Conservation (phyloP, 2,329 filamentous ascomycete genomes). For the Didymellaceae sp. region DNA sequence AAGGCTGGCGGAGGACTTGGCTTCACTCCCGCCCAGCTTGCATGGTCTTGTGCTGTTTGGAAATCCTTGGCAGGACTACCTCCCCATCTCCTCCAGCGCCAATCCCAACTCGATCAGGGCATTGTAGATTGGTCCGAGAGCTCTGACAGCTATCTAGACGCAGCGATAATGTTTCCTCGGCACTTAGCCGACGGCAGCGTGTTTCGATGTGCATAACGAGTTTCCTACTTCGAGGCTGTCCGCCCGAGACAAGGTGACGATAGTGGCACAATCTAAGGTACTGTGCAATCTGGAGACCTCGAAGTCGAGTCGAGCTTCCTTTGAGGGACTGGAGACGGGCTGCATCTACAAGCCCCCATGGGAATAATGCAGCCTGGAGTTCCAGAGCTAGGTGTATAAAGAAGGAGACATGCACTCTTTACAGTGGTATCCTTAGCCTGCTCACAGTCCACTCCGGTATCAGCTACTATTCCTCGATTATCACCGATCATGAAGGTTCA, state of each 20-base stretch:
- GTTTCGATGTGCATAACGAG: constrained; percentile 1
- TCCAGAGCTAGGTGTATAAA: constrained; percentile 1
- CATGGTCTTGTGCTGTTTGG: no score
- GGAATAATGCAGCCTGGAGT: not conserved
- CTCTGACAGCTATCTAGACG: not conserved
- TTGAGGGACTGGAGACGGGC: constrained; percentile 14
- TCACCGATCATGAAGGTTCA: constrained; percentile 25
- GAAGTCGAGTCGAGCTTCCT: constrained; percentile 8
- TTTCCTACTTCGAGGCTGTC: constrained; percentile 22
- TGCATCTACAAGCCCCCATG: not conserved
- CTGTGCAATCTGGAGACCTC: constrained; percentile 9
- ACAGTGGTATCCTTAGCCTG: constrained; percentile 2
- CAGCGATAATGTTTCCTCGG: not conserved
- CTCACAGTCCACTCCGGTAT: constrained; percentile 4
- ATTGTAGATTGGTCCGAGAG: constrained; percentile 10
- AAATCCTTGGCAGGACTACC: constrained; percentile 21
- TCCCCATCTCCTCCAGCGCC: constrained; percentile 10
- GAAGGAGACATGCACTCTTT: not conserved
- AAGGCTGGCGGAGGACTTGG: constrained; percentile 16
- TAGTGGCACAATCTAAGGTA: constrained; percentile 9
- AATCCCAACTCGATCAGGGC: constrained; percentile 12
- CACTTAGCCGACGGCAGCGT: not conserved
- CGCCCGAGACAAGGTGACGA: constrained; percentile 10
- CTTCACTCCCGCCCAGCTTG: constrained; percentile 8
- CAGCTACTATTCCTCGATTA: constrained; percentile 1